Percentiles rank a stretch among this genome's conserved stretches.
Evolutionary conservation across 2,329 filamentous ascomycete genomes (phyloP).

Genomic region (Lecanicillium sp.): DNA sequence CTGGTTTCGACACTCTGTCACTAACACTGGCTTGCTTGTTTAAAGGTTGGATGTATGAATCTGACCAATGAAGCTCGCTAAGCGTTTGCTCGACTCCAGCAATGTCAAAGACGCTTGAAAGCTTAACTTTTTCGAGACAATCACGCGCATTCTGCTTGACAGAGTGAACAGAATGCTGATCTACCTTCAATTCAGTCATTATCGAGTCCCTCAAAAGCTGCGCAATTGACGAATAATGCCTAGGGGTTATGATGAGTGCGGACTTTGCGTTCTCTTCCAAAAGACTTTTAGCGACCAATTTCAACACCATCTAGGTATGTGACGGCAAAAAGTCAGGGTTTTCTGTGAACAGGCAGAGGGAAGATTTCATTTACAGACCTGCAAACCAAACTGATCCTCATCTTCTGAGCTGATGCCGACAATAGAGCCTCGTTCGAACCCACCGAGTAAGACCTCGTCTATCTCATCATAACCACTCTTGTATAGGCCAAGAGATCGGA

Average conservation of each 20-base stretch:
- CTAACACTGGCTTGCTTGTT: too few relatives aligned
- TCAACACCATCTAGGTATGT: slow-evolving; percentile 34
- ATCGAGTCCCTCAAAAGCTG: slow-evolving; percentile 33
- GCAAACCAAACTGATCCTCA: slow-evolving; percentile 36
- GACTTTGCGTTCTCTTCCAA: slow-evolving; percentile 17
- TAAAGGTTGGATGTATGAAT: too few relatives aligned
- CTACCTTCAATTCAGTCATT: slow-evolving; percentile 22
- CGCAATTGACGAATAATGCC: slow-evolving; percentile 32
- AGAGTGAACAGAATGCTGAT: slow-evolving; percentile 10
- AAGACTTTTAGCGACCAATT: slow-evolving; percentile 36
- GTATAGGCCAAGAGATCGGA: slow-evolving; percentile 22
- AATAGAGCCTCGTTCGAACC: slow-evolving; percentile 42
- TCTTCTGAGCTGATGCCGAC: slow-evolving; percentile 48
- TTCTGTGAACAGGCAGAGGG: too few relatives aligned
- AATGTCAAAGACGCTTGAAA: slow-evolving; percentile 51
- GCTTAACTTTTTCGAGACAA: slow-evolving; percentile 41
- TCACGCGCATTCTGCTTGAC: slow-evolving; percentile 19
- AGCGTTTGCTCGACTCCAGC: slow-evolving; percentile 52
- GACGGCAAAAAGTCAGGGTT: too few relatives aligned
- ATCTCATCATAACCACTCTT: slow-evolving; percentile 39
- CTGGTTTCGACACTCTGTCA: too few relatives aligned
- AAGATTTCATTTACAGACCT: too few relatives aligned
- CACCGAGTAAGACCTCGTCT: slow-evolving; percentile 39
- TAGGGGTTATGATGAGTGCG: slow-evolving; percentile 42
- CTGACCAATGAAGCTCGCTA: slow-evolving; percentile 41